These are phyloP conservation scores for Colletotrichum incanum DNA, from an alignment of 2,329 filamentous ascomycete species.

Conservation along the genomic window DNA sequence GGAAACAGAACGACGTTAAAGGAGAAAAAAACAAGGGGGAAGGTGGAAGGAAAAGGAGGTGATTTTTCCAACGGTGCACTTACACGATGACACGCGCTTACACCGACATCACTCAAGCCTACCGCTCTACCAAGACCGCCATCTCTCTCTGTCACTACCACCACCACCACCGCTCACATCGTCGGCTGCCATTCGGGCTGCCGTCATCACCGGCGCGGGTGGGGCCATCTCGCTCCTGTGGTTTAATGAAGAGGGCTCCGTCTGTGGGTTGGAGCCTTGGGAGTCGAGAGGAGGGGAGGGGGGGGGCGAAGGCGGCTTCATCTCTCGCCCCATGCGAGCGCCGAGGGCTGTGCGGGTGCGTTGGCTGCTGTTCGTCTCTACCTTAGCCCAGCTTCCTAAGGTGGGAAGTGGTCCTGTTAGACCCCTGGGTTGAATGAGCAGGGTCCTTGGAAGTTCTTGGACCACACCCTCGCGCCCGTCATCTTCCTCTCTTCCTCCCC, in stretches of 20 bases:
- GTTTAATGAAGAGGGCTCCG: slow-evolving; percentile 38
- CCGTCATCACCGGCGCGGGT: slow-evolving; percentile 28
- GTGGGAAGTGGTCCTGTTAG: slow-evolving; percentile 1
- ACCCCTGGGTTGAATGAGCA: not conserved
- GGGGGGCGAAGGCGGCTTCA: slow-evolving; percentile 23
- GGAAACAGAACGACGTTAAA: slow-evolving; percentile 5
- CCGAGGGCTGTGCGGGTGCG: slow-evolving; percentile 34
- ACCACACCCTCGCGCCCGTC: not conserved
- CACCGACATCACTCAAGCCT: not conserved
- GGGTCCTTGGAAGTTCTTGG: not conserved
- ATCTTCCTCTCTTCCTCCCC: not conserved
- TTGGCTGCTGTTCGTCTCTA: slow-evolving; percentile 9
- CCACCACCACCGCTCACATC: not conserved
- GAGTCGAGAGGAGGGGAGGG: not conserved
- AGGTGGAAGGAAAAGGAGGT: not conserved
- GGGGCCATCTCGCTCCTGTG: slow-evolving; percentile 30
- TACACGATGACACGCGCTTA: not conserved
- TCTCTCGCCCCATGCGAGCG: slow-evolving; percentile 34
- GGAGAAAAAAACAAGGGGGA: not conserved
- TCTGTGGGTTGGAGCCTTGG: slow-evolving; percentile 30
- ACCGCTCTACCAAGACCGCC: not conserved
- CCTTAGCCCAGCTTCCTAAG: slow-evolving; percentile 14
- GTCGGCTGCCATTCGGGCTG: slow-evolving; percentile 6
- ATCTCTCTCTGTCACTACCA: not conserved
- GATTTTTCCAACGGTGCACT: not conserved